These are phyloP conservation scores for Gaeumannomyces tritici DNA, from an alignment of 2,329 filamentous ascomycete genomes.

Conservation along the genomic window DNA sequence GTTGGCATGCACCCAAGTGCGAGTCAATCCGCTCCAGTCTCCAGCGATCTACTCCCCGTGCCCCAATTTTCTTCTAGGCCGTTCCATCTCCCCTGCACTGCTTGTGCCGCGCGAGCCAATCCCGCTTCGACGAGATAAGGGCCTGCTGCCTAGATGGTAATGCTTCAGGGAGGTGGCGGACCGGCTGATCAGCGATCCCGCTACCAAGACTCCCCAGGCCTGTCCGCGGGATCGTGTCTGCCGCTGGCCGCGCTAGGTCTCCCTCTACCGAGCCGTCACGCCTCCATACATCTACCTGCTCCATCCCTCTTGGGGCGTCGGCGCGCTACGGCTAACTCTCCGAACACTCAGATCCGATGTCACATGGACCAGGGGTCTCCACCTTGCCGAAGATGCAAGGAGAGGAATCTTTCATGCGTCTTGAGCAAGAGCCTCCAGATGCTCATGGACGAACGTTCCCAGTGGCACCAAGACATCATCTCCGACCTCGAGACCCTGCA, in stretches of 20 bases:
- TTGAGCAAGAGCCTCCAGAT: slow-evolving; percentile 31
- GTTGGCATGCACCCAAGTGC: background rate
- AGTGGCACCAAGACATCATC: slow-evolving; percentile 15
- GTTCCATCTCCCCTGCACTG: background rate
- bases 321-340: background rate
- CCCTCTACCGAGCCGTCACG: too few relatives aligned
- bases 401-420: slow-evolving; percentile 25
- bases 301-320: background rate
- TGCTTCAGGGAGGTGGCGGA: background rate
- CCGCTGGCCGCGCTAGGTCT: too few relatives aligned
- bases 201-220: background rate
- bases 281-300: background rate
- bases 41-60: background rate
- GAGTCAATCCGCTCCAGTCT: background rate
- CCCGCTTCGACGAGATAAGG: too few relatives aligned
- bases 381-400: slow-evolving; percentile 25
- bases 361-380: slow-evolving; percentile 29
- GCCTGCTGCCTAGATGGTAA: too few relatives aligned
- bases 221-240: background rate
- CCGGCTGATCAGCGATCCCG: background rate
- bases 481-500: slow-evolving; percentile 3
- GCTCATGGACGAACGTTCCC: slow-evolving; percentile 29
- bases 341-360: slow-evolving; percentile 25
- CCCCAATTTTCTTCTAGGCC: background rate
- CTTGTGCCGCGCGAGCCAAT: background rate